These are phyloP conservation scores for Ustilago esculenta DNA, from an alignment of 1,284 basidiomycete genomes.

Conservation along the genomic window DNA sequence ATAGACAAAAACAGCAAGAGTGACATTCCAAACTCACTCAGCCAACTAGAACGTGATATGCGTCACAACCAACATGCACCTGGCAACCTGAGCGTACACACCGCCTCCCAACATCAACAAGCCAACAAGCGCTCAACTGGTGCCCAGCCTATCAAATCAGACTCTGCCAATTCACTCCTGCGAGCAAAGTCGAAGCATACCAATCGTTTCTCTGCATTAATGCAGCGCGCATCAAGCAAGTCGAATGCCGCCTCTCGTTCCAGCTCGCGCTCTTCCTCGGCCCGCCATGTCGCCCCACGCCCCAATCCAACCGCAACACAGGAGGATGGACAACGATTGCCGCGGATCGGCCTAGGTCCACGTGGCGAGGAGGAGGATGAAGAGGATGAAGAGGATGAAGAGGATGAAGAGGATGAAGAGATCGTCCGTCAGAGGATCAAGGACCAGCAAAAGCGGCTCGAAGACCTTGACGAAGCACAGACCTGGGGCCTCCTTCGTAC, in stretches of 20 bases:
- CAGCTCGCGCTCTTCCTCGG: background rate
- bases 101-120: too few species aligned
- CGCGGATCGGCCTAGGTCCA: too few species aligned
- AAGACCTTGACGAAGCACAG: constrained; percentile 44
- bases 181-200: constrained; percentile 1
- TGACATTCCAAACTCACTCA: constrained; percentile 20
- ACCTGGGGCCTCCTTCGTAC: constrained; percentile 30
- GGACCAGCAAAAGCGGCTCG: constrained; percentile 31
- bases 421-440: constrained; percentile 26
- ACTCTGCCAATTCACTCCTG: constrained; percentile 20
- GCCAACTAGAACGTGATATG: constrained; percentile 24
- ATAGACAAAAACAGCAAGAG: constrained; percentile 37
- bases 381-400: too few species aligned
- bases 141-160: background rate
- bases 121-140: too few species aligned
- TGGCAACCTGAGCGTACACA: constrained; percentile 5
- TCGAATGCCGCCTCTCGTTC: background rate
- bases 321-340: too few species aligned
- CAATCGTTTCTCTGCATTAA: background rate
- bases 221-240: constrained; percentile 10
- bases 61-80: constrained; percentile 20
- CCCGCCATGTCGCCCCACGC: background rate
- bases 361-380: too few species aligned
- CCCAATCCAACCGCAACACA: constrained; percentile 4
- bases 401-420: constrained; percentile 31